A percentile compares a stretch with the other conserved stretches of the same genome.
Conservation (phyloP, 2,329 filamentous ascomycete genomes). For the Thelonectria rubi region DNA sequence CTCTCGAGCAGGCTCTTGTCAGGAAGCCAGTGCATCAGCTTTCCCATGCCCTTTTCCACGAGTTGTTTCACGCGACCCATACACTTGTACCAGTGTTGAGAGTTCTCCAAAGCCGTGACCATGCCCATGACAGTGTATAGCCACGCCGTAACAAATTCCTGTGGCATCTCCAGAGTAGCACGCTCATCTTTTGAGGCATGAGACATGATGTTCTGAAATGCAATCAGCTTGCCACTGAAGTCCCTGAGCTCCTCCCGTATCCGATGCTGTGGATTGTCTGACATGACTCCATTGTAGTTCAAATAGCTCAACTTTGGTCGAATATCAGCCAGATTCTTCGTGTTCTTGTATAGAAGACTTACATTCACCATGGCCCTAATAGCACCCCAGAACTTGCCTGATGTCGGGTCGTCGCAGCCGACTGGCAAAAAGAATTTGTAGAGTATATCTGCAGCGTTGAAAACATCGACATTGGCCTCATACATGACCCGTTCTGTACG, state of each 20-base stretch:
- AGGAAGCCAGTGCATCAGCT: constrained; percentile 48
- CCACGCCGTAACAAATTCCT: constrained; percentile 53
- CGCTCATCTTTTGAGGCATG: constrained; percentile 42
- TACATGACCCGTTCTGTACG: constrained; percentile 41
- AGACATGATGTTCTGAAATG: constrained; percentile 44
- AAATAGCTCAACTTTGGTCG: constrained; percentile 20
- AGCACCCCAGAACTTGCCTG: constrained; percentile 57
- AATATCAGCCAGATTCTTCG: constrained; percentile 16
- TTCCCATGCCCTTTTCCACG: constrained; percentile 48
- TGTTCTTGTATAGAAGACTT: constrained; percentile 15
- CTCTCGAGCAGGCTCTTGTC: constrained; percentile 46
- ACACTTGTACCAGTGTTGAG: constrained; percentile 42
- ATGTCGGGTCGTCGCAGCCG: constrained; percentile 49
- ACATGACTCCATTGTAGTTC: constrained; percentile 1
- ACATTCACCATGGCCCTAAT: constrained; percentile 44
- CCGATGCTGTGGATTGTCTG: constrained; percentile 20
- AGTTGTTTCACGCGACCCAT: constrained; percentile 44
- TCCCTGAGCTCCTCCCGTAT: constrained; percentile 36
- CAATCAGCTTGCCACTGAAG: constrained; percentile 40
- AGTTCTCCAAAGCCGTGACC: constrained; percentile 40
- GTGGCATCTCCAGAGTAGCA: constrained; percentile 46
- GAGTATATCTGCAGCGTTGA: constrained; percentile 52
- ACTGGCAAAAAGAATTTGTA: constrained; percentile 55
- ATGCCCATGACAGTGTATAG: constrained; percentile 52
- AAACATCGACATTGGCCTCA: constrained; percentile 50